phyloP scores from a whole-genome alignment of 2,329 filamentous ascomycete species.

The Fusarium nelsonii region DNA sequence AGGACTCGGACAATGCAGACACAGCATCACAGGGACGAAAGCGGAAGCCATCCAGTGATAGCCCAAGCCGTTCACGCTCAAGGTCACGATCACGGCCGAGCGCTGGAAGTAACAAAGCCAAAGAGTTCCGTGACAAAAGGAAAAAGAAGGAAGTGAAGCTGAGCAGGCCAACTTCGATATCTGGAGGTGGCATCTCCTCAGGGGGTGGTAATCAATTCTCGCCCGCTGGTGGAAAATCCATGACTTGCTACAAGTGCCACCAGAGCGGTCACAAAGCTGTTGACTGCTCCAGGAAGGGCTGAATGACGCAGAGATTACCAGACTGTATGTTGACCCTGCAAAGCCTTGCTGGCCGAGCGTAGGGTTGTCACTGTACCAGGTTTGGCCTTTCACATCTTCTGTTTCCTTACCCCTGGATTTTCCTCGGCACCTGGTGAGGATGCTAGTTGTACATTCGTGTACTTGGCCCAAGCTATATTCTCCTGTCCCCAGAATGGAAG shows the following conservation, averaged over 20 bases:
- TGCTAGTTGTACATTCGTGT: not conserved
- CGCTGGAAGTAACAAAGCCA: conserved; percentile 51
- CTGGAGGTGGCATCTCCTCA: conserved; percentile 61
- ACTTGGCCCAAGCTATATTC: not conserved
- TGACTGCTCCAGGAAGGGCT: conserved; percentile 63
- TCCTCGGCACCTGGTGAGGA: not conserved
- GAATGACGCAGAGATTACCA: conserved; percentile 4
- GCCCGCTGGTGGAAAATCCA: conserved; percentile 42
- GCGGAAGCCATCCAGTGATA: conserved; percentile 46
- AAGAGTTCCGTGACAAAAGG: conserved; percentile 68
- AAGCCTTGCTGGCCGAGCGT: not conserved
- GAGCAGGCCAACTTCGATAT: conserved; percentile 70
- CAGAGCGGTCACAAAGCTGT: conserved; percentile 69
- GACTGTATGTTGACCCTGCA: not conserved
- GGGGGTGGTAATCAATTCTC: conserved; percentile 46
- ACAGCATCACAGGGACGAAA: conserved; percentile 46
- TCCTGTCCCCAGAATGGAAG: not conserved
- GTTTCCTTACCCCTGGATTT: not conserved
- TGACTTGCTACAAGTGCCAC: conserved; percentile 71
- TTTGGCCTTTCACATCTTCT: not conserved
- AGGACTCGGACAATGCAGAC: conserved; percentile 46
- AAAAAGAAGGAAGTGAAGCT: conserved; percentile 76
- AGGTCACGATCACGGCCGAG: conserved; percentile 49
- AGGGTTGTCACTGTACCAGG: not conserved
- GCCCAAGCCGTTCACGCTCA: conserved; percentile 51